These are phyloP conservation scores for Penicillium lagena DNA, from an alignment of 495 filamentous ascomycete species.

Conservation along the genomic window DNA sequence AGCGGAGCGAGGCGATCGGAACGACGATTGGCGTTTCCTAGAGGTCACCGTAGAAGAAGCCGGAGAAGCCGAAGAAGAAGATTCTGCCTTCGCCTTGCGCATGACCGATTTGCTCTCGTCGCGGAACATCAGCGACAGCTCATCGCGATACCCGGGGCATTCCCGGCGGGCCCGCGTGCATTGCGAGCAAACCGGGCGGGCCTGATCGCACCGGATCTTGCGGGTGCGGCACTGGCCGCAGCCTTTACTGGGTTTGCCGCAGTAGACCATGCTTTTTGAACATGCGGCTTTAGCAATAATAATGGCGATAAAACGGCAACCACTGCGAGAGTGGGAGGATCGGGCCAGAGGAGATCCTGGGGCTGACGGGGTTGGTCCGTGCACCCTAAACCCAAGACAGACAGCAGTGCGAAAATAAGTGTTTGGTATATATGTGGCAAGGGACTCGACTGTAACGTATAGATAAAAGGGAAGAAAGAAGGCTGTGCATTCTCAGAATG, in stretches of 20 bases:
- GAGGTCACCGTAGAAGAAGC: background rate
- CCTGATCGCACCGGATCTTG: conserved; percentile 63
- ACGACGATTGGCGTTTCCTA: conserved; percentile 4
- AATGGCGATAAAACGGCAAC: no score
- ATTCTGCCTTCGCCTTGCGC: conserved; percentile 50
- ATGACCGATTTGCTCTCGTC: conserved; percentile 65
- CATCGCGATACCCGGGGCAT: conserved; percentile 67
- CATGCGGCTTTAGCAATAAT: no score
- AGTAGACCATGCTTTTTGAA: conserved; percentile 55
- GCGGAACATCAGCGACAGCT: conserved; percentile 64
- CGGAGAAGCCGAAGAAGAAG: conserved; percentile 11
- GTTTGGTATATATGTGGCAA: no score
- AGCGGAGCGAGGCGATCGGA: conserved; percentile 9
- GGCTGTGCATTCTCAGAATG: no score
- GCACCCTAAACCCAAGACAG: no score
- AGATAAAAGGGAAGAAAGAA: no score
- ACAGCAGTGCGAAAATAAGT: no score
- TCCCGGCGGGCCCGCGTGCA: conserved; percentile 57
- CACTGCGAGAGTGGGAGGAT: no score
- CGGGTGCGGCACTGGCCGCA: conserved; percentile 67
- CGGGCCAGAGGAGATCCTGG: no score
- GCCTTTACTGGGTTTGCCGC: conserved; percentile 65
- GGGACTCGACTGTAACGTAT: no score
- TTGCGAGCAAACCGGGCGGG: conserved; percentile 58
- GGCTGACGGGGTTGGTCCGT: no score